phyloP scores from a whole-genome alignment of 345 rosid genomes.

The Boechera divaricarpa region DNA sequence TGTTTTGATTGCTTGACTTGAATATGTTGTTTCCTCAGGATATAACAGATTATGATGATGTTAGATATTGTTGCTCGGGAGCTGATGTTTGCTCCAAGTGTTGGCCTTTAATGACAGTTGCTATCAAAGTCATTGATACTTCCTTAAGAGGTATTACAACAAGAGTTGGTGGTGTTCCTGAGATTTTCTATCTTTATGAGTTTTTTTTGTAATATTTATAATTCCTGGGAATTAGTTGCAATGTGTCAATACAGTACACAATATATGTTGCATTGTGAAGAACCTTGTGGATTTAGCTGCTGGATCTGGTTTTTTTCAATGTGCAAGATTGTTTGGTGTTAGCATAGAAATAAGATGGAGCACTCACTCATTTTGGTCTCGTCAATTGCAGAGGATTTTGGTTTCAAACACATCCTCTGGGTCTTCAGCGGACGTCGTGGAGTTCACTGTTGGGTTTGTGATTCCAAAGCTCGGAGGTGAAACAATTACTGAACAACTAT shows the following conservation, averaged over 20 bases:
- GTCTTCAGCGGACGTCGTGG: slow-evolving; percentile 96
- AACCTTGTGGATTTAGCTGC: not conserved
- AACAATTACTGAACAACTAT: slow-evolving; percentile 3
- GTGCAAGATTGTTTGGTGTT: slow-evolving; percentile 4
- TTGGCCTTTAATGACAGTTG: slow-evolving; percentile 91
- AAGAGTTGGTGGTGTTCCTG: not conserved
- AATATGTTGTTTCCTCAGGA: slow-evolving; percentile 54
- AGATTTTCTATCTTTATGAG: not conserved
- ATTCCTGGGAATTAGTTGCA: too few species aligned
- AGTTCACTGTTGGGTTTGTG: slow-evolving; percentile 99
- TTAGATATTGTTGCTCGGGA: slow-evolving; percentile 92
- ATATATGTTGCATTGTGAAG: not conserved
- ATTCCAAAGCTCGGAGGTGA: slow-evolving; percentile 90
- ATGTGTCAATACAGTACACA: too few species aligned
- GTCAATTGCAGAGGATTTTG: slow-evolving; percentile 79
- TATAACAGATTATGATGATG: slow-evolving; percentile 90
- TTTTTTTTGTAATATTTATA: not conserved
- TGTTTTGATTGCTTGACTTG: slow-evolving; percentile 19
- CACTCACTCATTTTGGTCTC: slow-evolving; percentile 5
- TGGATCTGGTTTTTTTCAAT: not conserved
- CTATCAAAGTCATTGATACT: slow-evolving; percentile 86
- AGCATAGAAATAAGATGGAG: not conserved
- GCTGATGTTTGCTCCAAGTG: slow-evolving; percentile 92
- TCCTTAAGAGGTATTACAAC: slow-evolving; percentile 71
- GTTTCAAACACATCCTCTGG: slow-evolving; percentile 92